Evolutionary conservation across 2,329 filamentous ascomycete genomes (phyloP).

Genomic region (Penicillium sp.): DNA sequence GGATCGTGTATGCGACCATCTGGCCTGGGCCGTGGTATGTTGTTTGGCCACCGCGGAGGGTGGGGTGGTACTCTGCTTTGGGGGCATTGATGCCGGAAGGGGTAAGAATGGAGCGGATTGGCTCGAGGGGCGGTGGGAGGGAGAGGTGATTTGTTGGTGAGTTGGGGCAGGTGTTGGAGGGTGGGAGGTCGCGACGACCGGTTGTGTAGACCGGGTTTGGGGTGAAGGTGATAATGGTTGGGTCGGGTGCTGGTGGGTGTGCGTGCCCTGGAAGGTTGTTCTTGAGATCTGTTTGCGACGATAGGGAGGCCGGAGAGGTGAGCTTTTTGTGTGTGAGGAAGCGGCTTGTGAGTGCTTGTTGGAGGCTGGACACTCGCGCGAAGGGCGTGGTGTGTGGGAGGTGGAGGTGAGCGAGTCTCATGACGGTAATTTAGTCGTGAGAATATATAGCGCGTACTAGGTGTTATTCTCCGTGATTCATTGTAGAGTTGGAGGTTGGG

Average conservation of each 20-base stretch:
- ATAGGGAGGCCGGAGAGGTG: constrained; percentile 23
- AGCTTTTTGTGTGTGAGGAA: constrained; percentile 64
- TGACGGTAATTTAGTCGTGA: constrained; percentile 22
- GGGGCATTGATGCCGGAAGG: constrained; percentile 28
- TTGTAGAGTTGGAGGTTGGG: not conserved
- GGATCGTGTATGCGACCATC: constrained; percentile 84
- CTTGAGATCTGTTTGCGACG: constrained; percentile 23
- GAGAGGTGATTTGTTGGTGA: constrained; percentile 40
- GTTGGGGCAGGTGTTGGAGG: constrained; percentile 35
- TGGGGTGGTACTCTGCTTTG: constrained; percentile 64
- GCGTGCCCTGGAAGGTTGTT: constrained; percentile 11
- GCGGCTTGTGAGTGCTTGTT: constrained; percentile 56
- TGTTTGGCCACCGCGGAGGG: constrained; percentile 82
- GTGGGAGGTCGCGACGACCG: constrained; percentile 71
- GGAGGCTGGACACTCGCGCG: constrained; percentile 54
- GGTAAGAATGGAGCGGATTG: constrained; percentile 38
- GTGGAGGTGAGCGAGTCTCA: constrained; percentile 63
- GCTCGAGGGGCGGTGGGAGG: constrained; percentile 37
- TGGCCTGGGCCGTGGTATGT: constrained; percentile 97
- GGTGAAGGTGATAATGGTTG: constrained; percentile 78
- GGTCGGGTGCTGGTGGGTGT: constrained; percentile 55
- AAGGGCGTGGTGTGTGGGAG: constrained; percentile 58
- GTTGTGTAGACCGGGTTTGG: constrained; percentile 84
- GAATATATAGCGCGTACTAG: not conserved
- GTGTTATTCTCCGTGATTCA: not conserved